Evolutionary conservation across 805 yeast species (phyloP).

Genomic region (Jamesozyma rosinii): DNA sequence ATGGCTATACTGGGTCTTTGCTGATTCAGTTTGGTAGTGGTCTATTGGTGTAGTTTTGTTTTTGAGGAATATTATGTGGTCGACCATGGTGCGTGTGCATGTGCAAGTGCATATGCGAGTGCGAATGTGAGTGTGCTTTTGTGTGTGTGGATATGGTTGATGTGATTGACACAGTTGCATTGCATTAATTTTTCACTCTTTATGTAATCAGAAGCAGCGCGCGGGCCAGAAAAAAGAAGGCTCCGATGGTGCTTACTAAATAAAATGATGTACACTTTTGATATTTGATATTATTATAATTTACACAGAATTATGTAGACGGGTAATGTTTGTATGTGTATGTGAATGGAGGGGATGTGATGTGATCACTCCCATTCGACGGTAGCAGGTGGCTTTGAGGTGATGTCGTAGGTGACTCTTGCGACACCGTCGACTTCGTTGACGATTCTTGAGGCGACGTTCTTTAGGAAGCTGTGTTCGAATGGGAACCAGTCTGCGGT

Average conservation of each 20-base stretch:
- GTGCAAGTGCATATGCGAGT: no score
- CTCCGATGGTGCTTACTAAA: no score
- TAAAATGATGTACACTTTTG: no score
- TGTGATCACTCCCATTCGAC: slow-evolving; percentile 89
- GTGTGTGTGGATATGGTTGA: no score
- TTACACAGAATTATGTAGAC: neutral
- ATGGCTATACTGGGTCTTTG: slow-evolving; percentile 4
- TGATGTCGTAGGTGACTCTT: slow-evolving; percentile 95
- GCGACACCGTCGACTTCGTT: slow-evolving; percentile 99
- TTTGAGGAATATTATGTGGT: slow-evolving; percentile 49
- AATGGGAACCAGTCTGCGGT: slow-evolving; percentile 98
- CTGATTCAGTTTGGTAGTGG: slow-evolving; percentile 46
- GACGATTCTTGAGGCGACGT: slow-evolving; percentile 89
- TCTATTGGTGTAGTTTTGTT: slow-evolving; percentile 63
- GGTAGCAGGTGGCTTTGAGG: slow-evolving; percentile 99
- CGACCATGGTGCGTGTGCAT: slow-evolving; percentile 1
- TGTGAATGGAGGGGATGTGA: neutral
- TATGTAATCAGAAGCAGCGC: no score
- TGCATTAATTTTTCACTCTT: no score
- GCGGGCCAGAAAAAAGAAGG: no score
- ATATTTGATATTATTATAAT: neutral
- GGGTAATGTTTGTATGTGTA: neutral
- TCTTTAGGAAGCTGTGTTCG: slow-evolving; percentile 85
- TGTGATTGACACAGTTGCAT: no score
- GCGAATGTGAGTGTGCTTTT: no score